Base-by-base conservation (phyloP, 169 alveolate species). In the Toxoplasma gondii region DNA sequence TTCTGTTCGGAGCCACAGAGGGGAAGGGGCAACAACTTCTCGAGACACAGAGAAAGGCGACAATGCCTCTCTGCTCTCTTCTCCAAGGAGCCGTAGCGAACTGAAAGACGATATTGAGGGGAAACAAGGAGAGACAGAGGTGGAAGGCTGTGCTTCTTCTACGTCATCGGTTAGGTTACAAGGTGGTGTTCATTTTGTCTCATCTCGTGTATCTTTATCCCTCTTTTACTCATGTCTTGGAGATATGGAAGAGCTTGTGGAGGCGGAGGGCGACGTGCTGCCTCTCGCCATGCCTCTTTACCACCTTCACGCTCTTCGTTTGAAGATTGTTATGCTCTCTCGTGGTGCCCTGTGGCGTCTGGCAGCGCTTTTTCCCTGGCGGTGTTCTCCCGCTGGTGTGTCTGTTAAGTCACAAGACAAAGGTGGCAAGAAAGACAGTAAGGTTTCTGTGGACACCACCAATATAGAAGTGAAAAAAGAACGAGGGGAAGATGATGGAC, bases 291-390 rank as follows among this genome's bases (percentile, higher is more conserved):
- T 83, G 53, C 94, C 94, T 1, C 92, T 92, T n/a, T 64, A 82
- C 43, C 91, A 88, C 34, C 78, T 92, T 91, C 94, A 92, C 58
- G 84, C 94, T 38, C 91, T 92, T 84, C 39, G 94, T 44, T 83
- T 92, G 49, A 58, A 78, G 80, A 53, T 92, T 67, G 88, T 92
- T 49, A 83, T 92, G 87, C 92, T 58, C 69, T 92, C 94, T 24
- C 70, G 92, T 27, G 94, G 94, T 31, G 69, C 92, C 27, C 87
- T 92, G 58, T 92, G 94, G 94, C 44, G 88, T 12, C 92, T 92
- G 31, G 94, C 94, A 31, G 94, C 94, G 34, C 94, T 92, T 58
- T 92, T 92, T 78, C 94, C 94, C 34, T 92, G 94, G 94, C 81
- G 81, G 78, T 41, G 41, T 17, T 4, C 90, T 9, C 17, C 44